These are phyloP conservation scores for Fusarium subtropicale DNA, from an alignment of 2,329 filamentous ascomycete species.

Conservation along the genomic window DNA sequence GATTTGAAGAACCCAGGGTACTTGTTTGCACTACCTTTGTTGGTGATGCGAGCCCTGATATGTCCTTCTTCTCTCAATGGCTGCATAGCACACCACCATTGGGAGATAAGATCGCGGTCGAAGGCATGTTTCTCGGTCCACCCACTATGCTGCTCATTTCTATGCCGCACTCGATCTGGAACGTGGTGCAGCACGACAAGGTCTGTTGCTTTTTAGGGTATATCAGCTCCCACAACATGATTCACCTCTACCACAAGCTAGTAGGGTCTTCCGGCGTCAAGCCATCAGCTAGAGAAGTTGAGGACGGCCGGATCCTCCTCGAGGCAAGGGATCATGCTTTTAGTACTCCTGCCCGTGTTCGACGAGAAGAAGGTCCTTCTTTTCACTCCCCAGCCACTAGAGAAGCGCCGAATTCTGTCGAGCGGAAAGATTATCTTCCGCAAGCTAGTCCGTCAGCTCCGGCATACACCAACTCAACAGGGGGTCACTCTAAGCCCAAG, in stretches of 20 bases:
- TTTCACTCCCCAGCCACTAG: conserved; percentile 43
- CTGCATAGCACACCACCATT: conserved; percentile 68
- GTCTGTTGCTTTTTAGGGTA: conserved; percentile 74
- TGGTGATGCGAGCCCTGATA: conserved; percentile 72
- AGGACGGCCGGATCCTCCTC: conserved; percentile 68
- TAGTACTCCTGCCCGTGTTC: conserved; percentile 48
- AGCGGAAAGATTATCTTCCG: conserved; percentile 42
- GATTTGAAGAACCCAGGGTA: conserved; percentile 72
- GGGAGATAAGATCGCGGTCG: conserved; percentile 69
- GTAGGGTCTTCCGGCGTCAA: conserved; percentile 60
- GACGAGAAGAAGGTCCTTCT: conserved; percentile 47
- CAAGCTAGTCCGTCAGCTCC: conserved; percentile 48
- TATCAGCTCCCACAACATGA: conserved; percentile 75
- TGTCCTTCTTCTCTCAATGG: conserved; percentile 75
- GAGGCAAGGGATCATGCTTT: conserved; percentile 63
- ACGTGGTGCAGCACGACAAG: conserved; percentile 73
- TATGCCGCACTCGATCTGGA: conserved; percentile 73
- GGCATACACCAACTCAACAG: conserved; percentile 37
- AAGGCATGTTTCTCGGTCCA: conserved; percentile 75
- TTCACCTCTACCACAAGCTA: conserved; percentile 70
- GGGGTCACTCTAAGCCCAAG: conserved; percentile 48
- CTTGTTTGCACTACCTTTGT: conserved; percentile 75
- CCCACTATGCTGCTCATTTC: conserved; percentile 75
- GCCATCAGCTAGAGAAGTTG: conserved; percentile 64
- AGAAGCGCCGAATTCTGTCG: conserved; percentile 41